Conservation (phyloP, 441 rosid species). For the Gossypium davidsonii region DNA sequence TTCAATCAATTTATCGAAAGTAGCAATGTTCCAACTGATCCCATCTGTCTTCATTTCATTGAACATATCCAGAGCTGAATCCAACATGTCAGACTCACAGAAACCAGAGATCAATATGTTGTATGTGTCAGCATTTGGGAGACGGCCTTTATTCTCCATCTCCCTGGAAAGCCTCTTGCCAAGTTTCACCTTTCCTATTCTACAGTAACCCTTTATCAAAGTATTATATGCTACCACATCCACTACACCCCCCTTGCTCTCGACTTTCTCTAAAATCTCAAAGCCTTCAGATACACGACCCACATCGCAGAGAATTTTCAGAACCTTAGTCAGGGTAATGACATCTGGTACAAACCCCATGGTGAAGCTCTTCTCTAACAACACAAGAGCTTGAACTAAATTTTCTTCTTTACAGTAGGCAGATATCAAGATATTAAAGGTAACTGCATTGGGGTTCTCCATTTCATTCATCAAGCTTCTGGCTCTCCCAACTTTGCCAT, state of each 20-base stretch:
- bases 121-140: constrained; percentile 65
- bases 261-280: constrained; percentile 66
- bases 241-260: constrained; percentile 48
- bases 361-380: constrained; percentile 68
- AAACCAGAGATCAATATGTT: constrained; percentile 59
- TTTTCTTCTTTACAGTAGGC: constrained; percentile 62
- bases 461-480: constrained; percentile 73
- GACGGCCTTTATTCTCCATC: constrained; percentile 81
- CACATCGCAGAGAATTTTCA: constrained; percentile 51
- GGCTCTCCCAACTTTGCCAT: constrained; percentile 77
- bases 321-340: constrained; percentile 60
- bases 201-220: constrained; percentile 62
- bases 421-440: constrained; percentile 71
- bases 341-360: constrained; percentile 60
- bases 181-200: constrained; percentile 49
- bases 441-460: constrained; percentile 58
- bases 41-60: constrained; percentile 76
- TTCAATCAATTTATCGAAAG: constrained; percentile 48
- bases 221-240: constrained; percentile 72
- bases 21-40: constrained; percentile 52
- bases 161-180: constrained; percentile 49
- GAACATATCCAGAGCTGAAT: constrained; percentile 58
- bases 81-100: constrained; percentile 51
- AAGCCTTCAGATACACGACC: constrained; percentile 62
- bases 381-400: constrained; percentile 59